Conservation (phyloP, 2,329 filamentous ascomycete genomes). For the Verticillium longisporum region DNA sequence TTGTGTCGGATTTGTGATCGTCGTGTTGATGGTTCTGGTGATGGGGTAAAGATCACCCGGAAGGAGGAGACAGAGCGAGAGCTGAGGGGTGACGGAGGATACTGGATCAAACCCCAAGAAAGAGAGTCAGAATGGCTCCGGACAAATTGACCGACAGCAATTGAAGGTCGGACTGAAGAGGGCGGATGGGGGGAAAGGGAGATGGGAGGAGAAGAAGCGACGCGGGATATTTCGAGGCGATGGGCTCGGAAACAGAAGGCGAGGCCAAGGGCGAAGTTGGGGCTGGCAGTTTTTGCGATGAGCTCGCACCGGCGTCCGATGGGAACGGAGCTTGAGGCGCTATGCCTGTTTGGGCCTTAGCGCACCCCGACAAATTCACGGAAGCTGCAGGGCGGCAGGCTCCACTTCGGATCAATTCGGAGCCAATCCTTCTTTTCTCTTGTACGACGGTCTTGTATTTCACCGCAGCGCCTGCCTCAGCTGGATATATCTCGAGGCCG, state of each 20-base stretch:
- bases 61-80: constrained; percentile 10
- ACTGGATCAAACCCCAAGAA: not conserved
- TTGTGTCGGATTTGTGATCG: constrained; percentile 23
- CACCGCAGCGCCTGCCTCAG: too few species aligned
- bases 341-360: constrained; percentile 22
- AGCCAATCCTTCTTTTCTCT: not conserved
- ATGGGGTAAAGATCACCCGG: not conserved
- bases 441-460: not conserved
- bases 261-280: constrained; percentile 16
- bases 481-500: too few species aligned
- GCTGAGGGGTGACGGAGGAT: not conserved
- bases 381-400: not conserved
- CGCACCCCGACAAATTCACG: constrained; percentile 11
- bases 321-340: constrained; percentile 18
- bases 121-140: not conserved
- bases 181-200: constrained; percentile 12
- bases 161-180: not conserved
- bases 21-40: not conserved
- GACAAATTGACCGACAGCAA: constrained; percentile 2
- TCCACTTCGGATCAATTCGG: not conserved
- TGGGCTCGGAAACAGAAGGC: not conserved
- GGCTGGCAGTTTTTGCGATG: constrained; percentile 34
- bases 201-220: constrained; percentile 13
- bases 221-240: constrained; percentile 21
- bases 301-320: constrained; percentile 26